Conservation (phyloP, 2,329 filamentous ascomycete genomes). For the Diaporthe citri region DNA sequence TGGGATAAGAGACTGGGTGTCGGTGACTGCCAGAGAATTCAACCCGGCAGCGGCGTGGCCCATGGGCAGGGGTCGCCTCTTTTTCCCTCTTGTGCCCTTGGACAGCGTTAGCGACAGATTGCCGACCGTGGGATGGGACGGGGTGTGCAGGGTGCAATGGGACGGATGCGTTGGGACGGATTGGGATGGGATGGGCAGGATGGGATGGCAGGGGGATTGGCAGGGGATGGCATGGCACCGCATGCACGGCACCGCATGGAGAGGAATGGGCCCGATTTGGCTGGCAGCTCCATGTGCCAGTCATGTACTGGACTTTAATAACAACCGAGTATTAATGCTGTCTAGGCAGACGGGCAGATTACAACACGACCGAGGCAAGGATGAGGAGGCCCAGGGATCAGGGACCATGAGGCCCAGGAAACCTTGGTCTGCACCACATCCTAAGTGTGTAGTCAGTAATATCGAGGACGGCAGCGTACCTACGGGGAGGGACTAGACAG, state of each 20-base stretch:
- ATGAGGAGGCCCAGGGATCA: constrained; percentile 7
- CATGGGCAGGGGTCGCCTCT: not conserved
- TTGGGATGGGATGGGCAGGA: not conserved
- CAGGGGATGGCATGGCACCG: not conserved
- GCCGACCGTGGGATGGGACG: constrained; percentile 22
- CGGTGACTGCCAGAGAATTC: not conserved
- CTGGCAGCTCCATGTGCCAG: constrained; percentile 15
- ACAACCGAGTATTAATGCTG: not conserved
- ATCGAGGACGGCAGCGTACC: not conserved
- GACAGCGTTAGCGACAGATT: constrained; percentile 22
- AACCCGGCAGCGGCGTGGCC: not conserved
- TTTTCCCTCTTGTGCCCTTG: not conserved
- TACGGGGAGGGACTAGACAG: not conserved
- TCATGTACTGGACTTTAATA: constrained; percentile 17
- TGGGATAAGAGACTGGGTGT: not conserved
- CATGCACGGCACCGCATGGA: not conserved
- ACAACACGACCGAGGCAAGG: constrained; percentile 1
- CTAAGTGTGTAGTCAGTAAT: not conserved
- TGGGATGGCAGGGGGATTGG: not conserved
- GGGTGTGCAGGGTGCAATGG: not conserved
- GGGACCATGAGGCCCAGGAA: not conserved
- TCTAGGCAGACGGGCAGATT: constrained; percentile 16
- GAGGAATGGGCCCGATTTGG: constrained; percentile 1
- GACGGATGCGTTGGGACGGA: not conserved
- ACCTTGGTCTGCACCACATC: not conserved